Conservation (phyloP, 2,329 filamentous ascomycete genomes). For the Phaeosphaeriaceae sp. region DNA sequence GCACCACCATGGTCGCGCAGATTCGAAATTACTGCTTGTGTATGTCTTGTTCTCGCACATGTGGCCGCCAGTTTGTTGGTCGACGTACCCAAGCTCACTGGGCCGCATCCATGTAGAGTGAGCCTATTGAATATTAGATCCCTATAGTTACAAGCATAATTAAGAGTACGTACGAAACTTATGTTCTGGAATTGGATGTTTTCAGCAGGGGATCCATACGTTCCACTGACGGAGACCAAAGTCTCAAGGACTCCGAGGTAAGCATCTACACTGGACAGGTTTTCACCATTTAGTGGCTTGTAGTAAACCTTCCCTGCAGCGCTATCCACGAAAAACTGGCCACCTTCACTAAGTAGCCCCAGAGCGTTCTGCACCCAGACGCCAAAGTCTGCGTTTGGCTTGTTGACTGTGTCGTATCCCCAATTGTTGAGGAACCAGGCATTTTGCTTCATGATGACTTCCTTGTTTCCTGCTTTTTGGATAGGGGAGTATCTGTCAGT, state of each 20-base stretch:
- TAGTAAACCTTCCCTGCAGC: constrained; percentile 19
- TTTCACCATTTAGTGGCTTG: constrained; percentile 19
- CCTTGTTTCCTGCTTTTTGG: constrained; percentile 11
- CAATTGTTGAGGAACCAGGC: constrained; percentile 19
- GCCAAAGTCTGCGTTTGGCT: constrained; percentile 21
- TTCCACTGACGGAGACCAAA: constrained; percentile 16
- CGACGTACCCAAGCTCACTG: constrained; percentile 13
- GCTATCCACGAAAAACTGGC: constrained; percentile 21
- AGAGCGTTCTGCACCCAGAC: constrained; percentile 24
- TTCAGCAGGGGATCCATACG: constrained; percentile 16
- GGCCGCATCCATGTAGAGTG: constrained; percentile 20
- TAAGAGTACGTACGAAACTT: constrained; percentile 16
- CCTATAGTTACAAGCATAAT: not conserved
- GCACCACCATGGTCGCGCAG: constrained; percentile 18
- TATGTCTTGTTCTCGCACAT: constrained; percentile 23
- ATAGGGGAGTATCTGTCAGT: constrained; percentile 19
- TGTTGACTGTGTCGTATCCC: constrained; percentile 18
- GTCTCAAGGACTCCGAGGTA: constrained; percentile 16
- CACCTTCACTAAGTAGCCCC: constrained; percentile 18
- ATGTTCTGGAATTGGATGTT: constrained; percentile 16
- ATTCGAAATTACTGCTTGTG: constrained; percentile 18
- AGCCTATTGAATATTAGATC: constrained; percentile 8
- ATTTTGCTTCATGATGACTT: constrained; percentile 20
- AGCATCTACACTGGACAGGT: constrained; percentile 14
- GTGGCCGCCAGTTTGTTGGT: constrained; percentile 21